These are phyloP conservation scores for Fagopyrum esculentum DNA, from an alignment of 148 eudicot genomes.

Conservation along the genomic window DNA sequence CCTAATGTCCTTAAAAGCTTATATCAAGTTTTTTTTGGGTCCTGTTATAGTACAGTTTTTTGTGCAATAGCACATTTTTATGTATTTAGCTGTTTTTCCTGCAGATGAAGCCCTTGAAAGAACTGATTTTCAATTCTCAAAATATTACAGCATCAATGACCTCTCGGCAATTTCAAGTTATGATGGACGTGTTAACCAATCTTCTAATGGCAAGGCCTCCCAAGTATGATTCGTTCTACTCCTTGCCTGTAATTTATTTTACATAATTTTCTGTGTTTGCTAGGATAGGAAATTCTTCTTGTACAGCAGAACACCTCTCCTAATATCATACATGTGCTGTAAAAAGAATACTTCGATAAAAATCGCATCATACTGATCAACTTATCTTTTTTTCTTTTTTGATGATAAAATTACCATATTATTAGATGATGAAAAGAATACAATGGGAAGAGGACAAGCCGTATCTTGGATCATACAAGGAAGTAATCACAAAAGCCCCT, in stretches of 20 bases:
- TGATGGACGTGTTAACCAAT: slow-evolving; percentile 97
- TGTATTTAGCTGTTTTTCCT: slow-evolving; percentile 14
- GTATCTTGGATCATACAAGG: not conserved
- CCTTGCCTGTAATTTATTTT: not conserved
- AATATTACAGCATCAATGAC: slow-evolving; percentile 95
- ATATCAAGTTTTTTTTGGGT: not conserved
- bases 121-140: slow-evolving; percentile 87
- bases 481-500: not conserved
- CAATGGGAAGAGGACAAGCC: not conserved
- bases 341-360: not conserved
- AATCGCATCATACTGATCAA: not conserved
- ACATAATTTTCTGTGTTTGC: not conserved
- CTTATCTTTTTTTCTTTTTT: not conserved
- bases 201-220: slow-evolving; percentile 94
- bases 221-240: slow-evolving; percentile 46
- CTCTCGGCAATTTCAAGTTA: slow-evolving; percentile 96
- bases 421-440: slow-evolving; percentile 6
- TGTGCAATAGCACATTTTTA: not conserved
- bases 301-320: not conserved
- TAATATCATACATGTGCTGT: not conserved
- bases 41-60: not conserved
- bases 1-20: not conserved
- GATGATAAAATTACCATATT: not conserved
- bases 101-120: slow-evolving; percentile 98
- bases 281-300: not conserved